Base-by-base conservation (phyloP, 192 early-diverging fungal genomes). In the Coemansia sp. region DNA sequence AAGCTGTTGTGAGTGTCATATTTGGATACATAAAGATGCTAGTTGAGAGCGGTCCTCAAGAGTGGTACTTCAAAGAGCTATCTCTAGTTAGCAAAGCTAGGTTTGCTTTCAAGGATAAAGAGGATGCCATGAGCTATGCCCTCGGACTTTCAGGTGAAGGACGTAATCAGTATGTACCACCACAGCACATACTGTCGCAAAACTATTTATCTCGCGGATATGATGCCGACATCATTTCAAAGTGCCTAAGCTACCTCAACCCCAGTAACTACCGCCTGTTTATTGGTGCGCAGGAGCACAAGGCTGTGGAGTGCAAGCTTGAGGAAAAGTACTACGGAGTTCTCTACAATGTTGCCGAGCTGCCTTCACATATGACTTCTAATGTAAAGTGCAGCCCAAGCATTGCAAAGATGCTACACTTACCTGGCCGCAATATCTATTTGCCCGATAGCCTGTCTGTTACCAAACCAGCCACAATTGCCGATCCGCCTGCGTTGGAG, bases 241-340 rank as follows among this genome's bases (percentile, higher is more conserved):
- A 86, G 13, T 74, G 84, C 40, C 65, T 94, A n/a, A 49, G 81
- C 15, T 79, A 79, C 13, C 80, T 94, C 12, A 50, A 73, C 1
- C 68, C 80, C 8, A 78, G 89, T 20, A 88, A 89, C 64, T 90
- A 89, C 74, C 84, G 67, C 5, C 27, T 84, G 11, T 66, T 77
- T 7, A 24, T 88, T 15, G 56, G 76, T 2, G 74, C 75, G 5
- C 80, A 86, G 50, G 49, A 50, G 22, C 65, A 71, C 56, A 67
- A 30, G 6, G 29, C n/a, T 1, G 64, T 71, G 7, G 59, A 74
- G 3, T 66, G 76, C 45, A 63, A 71, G 10, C 39, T 76, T 34
- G 86, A 84, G 58, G 93, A 93, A 38, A 59, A 78, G 18, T 90
- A 89, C 85, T 98, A 96, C 69, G 89, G 87, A 2, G 89, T 90